Evolutionary conservation across 371 early-diverging fungal species (phyloP).

Genomic region (Syncephalis plumigaleata): DNA sequence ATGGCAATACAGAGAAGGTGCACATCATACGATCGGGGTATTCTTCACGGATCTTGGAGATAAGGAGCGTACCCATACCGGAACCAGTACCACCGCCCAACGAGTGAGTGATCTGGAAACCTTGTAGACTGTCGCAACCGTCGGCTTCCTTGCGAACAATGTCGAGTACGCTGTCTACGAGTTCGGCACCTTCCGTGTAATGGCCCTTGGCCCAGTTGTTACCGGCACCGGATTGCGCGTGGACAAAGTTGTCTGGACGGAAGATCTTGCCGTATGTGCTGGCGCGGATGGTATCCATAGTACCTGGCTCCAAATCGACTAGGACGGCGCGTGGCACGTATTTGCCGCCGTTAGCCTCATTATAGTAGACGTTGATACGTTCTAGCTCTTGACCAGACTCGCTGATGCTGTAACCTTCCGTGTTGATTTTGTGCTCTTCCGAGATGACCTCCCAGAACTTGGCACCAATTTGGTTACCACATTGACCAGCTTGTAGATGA

Average conservation of each 20-base stretch:
- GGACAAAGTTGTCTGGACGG: conserved; percentile 80
- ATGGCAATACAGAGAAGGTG: conserved; percentile 87
- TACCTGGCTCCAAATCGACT: conserved; percentile 98
- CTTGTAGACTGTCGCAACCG: conserved; percentile 81
- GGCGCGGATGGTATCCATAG: conserved; percentile 88
- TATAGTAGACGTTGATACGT: conserved; percentile 97
- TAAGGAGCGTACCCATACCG: conserved; percentile 83
- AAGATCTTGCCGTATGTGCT: conserved; percentile 42
- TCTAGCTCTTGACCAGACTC: conserved; percentile 86
- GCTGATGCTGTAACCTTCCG: conserved; percentile 58
- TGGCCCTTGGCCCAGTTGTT: conserved; percentile 98
- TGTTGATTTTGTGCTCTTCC: conserved; percentile 81
- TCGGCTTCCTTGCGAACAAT: conserved; percentile 90
- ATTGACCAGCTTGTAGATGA: conserved; percentile 97
- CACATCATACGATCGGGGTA: conserved; percentile 95
- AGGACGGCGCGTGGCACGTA: conserved; percentile 94
- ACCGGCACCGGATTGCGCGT: conserved; percentile 85
- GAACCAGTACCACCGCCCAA: conserved; percentile 93
- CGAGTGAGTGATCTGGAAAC: conserved; percentile 91
- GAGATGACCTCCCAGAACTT: conserved; percentile 91
- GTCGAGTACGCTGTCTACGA: conserved; percentile 83
- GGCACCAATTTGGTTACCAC: conserved; percentile 64
- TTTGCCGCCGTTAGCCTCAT: conserved; percentile 71
- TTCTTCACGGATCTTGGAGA: conserved; percentile 90
- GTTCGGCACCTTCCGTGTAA: conserved; percentile 96